Evolutionary conservation across 2,329 filamentous ascomycete genomes (phyloP), one percentile per base, ranked within the genome.

Genomic region (Clathrospora elynae): DNA sequence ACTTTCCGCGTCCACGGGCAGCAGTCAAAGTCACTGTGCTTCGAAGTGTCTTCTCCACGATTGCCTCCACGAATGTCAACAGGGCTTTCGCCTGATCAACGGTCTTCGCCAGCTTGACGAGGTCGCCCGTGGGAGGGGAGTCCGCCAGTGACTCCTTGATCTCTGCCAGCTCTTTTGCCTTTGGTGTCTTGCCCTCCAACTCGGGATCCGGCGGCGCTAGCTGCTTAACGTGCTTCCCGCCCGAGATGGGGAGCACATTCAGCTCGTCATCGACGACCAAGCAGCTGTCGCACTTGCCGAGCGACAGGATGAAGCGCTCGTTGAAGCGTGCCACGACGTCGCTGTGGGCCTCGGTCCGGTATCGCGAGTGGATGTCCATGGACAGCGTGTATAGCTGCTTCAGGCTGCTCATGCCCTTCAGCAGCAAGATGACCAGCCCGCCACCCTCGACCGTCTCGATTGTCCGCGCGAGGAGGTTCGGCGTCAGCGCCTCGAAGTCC

Each of bases 391-490:
- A 99, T 1, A 99, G 82, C 75, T 99, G 93, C 73, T 96, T 96
- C 76, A 99, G 76, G 70, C 90, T 96, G 71, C 79, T 93, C 90
- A 99, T 96, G 50, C 91, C 90, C 78, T 97, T 97, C 46, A 99
- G 75, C 50, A 99, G 77, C 54, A 99, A 74, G 30, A 99, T 78
- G 1, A 97, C 92, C 59, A 99, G 71, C 16, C 93, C 93, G 53
- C 93, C 93, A 55, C 95, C 93, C 71, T 99, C 92, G 4, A 99
- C 95, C 0, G 95, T 99, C 74, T 99, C 95, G 57, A 99, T 89
- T 1, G 91, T 96, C 50, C 92, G 83, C 14, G 93, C 93, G 20
- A 99, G 81, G 54, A 96, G 80, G 67, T 99, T 99, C n/a, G 93
- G 93, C 7, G 93, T 99, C 57, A 99, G 82, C 26, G 91, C 93